Base-by-base conservation (phyloP, 139 green algal genomes). In the Marvania coccoides region DNA sequence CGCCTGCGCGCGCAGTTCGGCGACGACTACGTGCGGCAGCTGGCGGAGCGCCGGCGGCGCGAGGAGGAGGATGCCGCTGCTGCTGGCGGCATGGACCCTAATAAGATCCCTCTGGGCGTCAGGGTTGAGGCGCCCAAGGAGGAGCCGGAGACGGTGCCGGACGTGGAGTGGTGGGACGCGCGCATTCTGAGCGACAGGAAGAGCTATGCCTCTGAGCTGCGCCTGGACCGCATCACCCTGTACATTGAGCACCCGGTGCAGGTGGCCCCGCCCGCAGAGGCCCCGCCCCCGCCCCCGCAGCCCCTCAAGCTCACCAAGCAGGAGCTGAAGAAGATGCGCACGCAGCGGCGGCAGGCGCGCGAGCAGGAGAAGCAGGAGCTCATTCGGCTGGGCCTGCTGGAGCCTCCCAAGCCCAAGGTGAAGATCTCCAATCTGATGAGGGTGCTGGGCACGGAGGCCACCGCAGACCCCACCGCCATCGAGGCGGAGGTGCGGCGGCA, bases 321-420 rank as follows among this genome's bases (percentile, higher is more conserved):
- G 73, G 90, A 97, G 75, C 64, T 86, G 70, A 95, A 96, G 71
- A 99, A 99, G 87, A 71, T 99, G 80, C 76, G 95, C 24, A 97
- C 86, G 62, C 94, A 98, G 81, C 69, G 87, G 54, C 79, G 94
- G 8, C 53, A 87, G 55, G 90, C 91, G 37, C 64, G 90, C 0
- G 94, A 99, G 72, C 91, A 94, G 81, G 94, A 99, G 78, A 92
- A 94, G 81, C 93, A 98, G 83, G 91, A 97, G 72, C 82, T 98
- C 46, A 89, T 98, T n/a, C 68, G 74, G 30, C 79, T 81, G 58
- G 94, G 94, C 2, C 74, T 99, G 71, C 75, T 99, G 59, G 92
- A 98, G 79, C 82, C 94, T 6, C 89, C 94, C 15, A 90, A 91
- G 72, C 84, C 93, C 72, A 98, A 98, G 79, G 85, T 98, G 30